Base-by-base conservation (phyloP, 208 protist species). In the Acanthamoeba lugdunensis region DNA sequence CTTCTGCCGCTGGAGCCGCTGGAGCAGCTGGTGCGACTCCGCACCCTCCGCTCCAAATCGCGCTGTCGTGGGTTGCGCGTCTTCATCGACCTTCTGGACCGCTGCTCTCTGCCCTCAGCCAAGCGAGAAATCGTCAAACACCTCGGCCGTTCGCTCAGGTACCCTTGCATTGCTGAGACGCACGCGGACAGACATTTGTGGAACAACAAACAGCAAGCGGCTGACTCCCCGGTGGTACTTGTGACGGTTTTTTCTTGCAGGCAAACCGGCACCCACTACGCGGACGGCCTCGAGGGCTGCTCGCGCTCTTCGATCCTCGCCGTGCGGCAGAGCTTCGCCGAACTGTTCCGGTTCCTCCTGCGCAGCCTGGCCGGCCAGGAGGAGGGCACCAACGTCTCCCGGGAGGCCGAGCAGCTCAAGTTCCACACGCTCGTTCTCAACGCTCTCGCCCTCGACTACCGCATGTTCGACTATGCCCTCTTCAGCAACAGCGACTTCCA, bases 61-160 rank as follows among this genome's bases (percentile, higher is more conserved):
- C 79, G 79, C 52, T 87, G 79, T 50, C 23, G 28, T 2, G 79
- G 79, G 63, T 25, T 87, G 23, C 23, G 50, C 25, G 48, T 41
- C 14, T 87, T 65, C 52, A 63, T 87, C 79, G 79, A 87, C 30
- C 79, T 87, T 9, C 50, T 87, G n/a, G 79, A 87, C 79, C 79
- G 79, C 28, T 87, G 79, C 52, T 87, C 79, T 41, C 79, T 87
- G 45, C 50, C 79, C 52, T 48, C 79, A n/a, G 79, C 52, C 25
- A 87, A 87, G 50, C 18, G 52, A 33, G 79, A 87, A n/a, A 87
- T 87, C 50, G 50, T 63, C 79, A 87, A 87, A 28, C 79, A 87
- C 52, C 41, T 87, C 25, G 79, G 79, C 23, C n/a, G 79, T 5
- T 28, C 79, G 18, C 45, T 87, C 7, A 45, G 73, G 73, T 82